Conservation (phyloP, 805 yeast species). For the Candida montana region DNA sequence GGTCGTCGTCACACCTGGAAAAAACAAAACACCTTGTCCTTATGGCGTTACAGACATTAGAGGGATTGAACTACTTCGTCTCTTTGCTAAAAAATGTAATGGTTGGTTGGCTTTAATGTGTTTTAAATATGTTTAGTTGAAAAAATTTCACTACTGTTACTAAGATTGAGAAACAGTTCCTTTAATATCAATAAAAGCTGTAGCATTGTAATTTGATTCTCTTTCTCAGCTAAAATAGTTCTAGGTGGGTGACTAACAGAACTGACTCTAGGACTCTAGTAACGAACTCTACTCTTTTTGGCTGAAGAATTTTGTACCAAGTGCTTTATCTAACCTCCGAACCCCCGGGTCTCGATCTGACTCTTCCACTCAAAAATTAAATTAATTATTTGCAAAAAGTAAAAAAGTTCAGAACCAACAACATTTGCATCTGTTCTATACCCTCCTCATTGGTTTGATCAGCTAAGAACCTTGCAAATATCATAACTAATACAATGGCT, state of each 20-base stretch:
- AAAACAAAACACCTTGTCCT: conserved; percentile 95
- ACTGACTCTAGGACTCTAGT: no score
- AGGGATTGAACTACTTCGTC: conserved; percentile 6
- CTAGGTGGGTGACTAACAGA: no score
- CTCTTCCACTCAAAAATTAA: conserved; percentile 12
- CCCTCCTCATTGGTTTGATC: neutral
- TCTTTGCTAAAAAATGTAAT: conserved; percentile 6
- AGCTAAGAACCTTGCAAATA: neutral
- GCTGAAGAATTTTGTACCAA: neutral
- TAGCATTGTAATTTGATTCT: no score
- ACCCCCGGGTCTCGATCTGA: conserved; percentile 3
- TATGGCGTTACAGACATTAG: conserved; percentile 95
- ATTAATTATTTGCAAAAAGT: conserved; percentile 2
- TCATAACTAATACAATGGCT: conserved; percentile 17
- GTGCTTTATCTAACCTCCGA: no score
- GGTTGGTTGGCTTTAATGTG: neutral
- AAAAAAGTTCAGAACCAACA: neutral
- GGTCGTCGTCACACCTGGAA: conserved; percentile 99
- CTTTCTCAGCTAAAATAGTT: no score
- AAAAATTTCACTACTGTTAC: conserved; percentile 2
- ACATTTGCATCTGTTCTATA: neutral
- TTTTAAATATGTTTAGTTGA: conserved; percentile 1
- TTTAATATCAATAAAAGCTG: no score
- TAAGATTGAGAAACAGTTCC: conserved; percentile 3
- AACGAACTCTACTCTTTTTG: neutral